Evolutionary conservation across 768 basidiomycete species (phyloP), one percentile per base, ranked within the genome.

Genomic region (Fomitopsis pulvina): DNA sequence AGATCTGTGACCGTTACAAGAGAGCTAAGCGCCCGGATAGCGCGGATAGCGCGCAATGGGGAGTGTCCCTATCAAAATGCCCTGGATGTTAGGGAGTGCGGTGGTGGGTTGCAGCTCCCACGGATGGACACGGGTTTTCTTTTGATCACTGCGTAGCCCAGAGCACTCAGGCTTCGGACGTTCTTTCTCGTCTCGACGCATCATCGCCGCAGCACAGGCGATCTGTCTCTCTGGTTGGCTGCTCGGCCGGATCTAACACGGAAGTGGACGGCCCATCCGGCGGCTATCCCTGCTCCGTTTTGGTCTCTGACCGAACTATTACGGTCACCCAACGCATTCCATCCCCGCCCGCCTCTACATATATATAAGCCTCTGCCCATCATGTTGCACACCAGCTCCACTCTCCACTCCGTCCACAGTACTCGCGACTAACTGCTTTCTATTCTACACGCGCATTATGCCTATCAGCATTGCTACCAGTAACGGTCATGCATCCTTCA

Each of bases 231-330:
- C 43, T 29, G 43, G 43, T 44, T 44, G 43, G 43, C 27, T 28
- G 11, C 27, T 29, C 43, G 43, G 43, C 43, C 43, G 43, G 43
- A 44, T 44, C 43, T 44, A 44, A 18, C 18, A 28, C 22, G 27
- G 26, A 4, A 29, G 43, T 14, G 25, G 14, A 18, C 20, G 43
- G 7, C 14, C 43, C 4, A 29, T 24, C n/a, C 25, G 14, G 43
- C 43, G 43, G 43, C 43, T 44, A 44, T 44, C 34, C 14, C 34
- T 16, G 34, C 18, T 37, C 34, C 34, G 18, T 16, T 37, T 37
- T 16, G 34, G 34, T 37, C 14, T 5, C 14, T 37, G 34, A 37
- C 34, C 34, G n/a, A 37, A 16, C 34, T 16, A 16, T 37, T 12
- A 37, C 34, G 34, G 34, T 37, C 34, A 37, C 14, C 18, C 14